Conservation (phyloP, 495 filamentous ascomycete species). For the Tricharina praecox region DNA sequence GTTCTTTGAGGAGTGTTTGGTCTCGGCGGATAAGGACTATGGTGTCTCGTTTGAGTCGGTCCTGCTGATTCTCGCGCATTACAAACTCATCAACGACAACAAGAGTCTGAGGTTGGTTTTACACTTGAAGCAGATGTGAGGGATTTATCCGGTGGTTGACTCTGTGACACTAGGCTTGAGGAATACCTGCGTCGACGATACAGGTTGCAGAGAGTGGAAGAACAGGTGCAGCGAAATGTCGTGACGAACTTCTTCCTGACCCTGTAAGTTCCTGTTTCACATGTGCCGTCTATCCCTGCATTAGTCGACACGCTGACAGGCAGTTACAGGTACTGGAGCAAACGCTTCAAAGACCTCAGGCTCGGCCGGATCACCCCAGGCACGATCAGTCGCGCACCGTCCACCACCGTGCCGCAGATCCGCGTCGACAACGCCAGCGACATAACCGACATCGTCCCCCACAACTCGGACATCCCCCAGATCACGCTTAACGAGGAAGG, state of each 20-base stretch:
- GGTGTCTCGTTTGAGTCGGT: constrained; percentile 86
- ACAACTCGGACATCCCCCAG: constrained; percentile 44
- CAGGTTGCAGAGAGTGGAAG: constrained; percentile 85
- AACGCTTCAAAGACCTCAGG: constrained; percentile 53
- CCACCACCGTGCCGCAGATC: constrained; percentile 43
- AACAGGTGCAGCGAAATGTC: constrained; percentile 72
- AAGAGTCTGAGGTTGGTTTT: constrained; percentile 64
- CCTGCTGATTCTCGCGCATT: constrained; percentile 94
- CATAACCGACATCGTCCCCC: constrained; percentile 44
- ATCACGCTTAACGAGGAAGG: constrained; percentile 7
- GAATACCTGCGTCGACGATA: constrained; percentile 86
- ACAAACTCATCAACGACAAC: constrained; percentile 97
- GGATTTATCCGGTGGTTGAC: no score
- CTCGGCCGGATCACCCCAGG: constrained; percentile 17
- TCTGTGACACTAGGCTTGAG: constrained; percentile 59
- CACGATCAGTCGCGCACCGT: constrained; percentile 50
- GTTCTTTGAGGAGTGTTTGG: constrained; percentile 93
- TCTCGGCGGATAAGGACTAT: constrained; percentile 69
- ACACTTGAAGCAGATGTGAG: no score
- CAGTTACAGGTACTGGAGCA: constrained; percentile 48
- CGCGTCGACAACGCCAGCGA: constrained; percentile 19
- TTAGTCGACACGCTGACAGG: background rate
- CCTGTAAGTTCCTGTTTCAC: constrained; percentile 42
- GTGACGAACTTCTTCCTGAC: constrained; percentile 95
- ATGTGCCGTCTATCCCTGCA: no score